phyloP scores from a whole-genome alignment of 441 rosid genomes.

The Mallotus japonicus region DNA sequence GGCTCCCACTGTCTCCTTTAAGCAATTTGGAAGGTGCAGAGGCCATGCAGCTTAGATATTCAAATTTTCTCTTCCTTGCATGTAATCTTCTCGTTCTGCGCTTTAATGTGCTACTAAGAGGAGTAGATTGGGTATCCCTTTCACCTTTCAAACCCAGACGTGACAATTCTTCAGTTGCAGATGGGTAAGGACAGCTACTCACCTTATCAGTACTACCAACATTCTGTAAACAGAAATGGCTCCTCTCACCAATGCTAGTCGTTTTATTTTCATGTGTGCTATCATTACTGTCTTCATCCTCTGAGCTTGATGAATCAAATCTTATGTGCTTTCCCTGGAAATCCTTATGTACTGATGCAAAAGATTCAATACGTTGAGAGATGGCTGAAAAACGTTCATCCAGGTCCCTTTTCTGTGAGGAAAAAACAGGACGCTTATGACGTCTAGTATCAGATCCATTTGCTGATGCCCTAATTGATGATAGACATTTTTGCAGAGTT shows the following conservation, averaged over 20 bases:
- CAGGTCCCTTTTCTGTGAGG: conserved; percentile 44
- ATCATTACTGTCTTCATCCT: conserved; percentile 56
- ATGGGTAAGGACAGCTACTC: conserved; percentile 92
- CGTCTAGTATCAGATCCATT: conserved; percentile 22
- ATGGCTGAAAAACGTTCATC: conserved; percentile 61
- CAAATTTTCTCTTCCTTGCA: conserved; percentile 52
- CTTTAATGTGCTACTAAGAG: not conserved
- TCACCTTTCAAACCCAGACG: conserved; percentile 70
- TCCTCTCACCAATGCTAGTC: conserved; percentile 26
- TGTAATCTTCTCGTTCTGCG: not conserved
- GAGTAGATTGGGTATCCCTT: conserved; percentile 26
- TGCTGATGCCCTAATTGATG: conserved; percentile 37
- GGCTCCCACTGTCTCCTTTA: conserved; percentile 32
- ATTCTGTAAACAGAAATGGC: conserved; percentile 25
- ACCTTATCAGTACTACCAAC: conserved; percentile 41
- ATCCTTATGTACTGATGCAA: conserved; percentile 50
- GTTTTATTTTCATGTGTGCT: conserved; percentile 31
- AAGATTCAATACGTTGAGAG: conserved; percentile 64
- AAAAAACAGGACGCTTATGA: conserved; percentile 38
- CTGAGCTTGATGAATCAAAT: conserved; percentile 81
- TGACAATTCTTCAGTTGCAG: conserved; percentile 80
- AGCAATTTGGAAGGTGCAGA: conserved; percentile 43
- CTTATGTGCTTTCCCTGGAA: conserved; percentile 78
- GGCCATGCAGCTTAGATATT: conserved; percentile 28
- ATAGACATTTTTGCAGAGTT: conserved; percentile 41